phyloP scores from a whole-genome alignment of 208 protist species.

The Leptomonas pyrrhocoris region DNA sequence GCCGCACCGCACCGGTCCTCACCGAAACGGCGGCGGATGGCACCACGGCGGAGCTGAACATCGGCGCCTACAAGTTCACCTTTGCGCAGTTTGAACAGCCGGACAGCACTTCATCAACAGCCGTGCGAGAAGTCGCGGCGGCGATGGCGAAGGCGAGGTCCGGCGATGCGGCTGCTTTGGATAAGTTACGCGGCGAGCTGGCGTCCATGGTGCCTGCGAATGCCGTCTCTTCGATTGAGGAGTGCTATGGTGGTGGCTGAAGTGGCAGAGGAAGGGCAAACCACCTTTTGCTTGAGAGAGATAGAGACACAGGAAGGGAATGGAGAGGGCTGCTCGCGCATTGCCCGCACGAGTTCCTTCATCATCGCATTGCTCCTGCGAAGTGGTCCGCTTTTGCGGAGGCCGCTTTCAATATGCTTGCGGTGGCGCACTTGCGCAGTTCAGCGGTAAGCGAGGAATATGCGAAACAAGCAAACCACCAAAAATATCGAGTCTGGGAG shows the following conservation, averaged over 20 bases:
- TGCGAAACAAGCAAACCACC: too few relatives aligned
- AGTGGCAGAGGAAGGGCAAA: neutral
- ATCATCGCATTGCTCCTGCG: too few relatives aligned
- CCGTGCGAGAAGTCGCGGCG: slow-evolving; percentile 44
- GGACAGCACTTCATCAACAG: slow-evolving; percentile 62
- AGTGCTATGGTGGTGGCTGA: slow-evolving; percentile 15
- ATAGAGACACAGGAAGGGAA: neutral
- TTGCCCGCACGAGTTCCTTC: too few relatives aligned
- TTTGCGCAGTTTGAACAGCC: slow-evolving; percentile 37
- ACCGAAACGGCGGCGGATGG: slow-evolving; percentile 25
- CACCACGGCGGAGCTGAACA: slow-evolving; percentile 34
- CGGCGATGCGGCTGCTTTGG: neutral
- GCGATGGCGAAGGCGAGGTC: slow-evolving; percentile 1
- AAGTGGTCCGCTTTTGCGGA: too few relatives aligned
- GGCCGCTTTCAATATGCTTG: too few relatives aligned
- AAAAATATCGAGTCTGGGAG: too few relatives aligned
- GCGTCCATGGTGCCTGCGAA: slow-evolving; percentile 29
- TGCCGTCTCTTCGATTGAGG: slow-evolving; percentile 11
- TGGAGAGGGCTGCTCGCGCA: too few relatives aligned
- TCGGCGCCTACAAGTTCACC: slow-evolving; percentile 50
- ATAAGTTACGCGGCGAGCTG: slow-evolving; percentile 5
- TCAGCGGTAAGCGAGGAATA: too few relatives aligned
- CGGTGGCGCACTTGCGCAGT: too few relatives aligned
- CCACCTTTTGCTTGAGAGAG: neutral
- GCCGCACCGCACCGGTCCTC: slow-evolving; percentile 23